Evolutionary conservation across 1,284 basidiomycete species (phyloP), one percentile per base, ranked within the genome.

Genomic region (Apiotrichum montevideense): DNA sequence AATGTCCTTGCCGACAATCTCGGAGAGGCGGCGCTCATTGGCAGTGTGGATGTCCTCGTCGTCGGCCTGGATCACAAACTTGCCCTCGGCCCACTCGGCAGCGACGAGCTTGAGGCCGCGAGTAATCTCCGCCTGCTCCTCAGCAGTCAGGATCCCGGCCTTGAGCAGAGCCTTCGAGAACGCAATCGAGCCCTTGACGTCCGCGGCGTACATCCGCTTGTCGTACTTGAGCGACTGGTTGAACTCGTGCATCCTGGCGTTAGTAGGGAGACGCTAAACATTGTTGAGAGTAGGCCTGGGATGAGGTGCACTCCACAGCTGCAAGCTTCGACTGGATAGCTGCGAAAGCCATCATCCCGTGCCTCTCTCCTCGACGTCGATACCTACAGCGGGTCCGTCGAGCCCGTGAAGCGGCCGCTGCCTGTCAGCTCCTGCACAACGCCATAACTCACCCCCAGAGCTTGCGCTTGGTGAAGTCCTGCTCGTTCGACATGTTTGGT

Each of bases 11-110:
- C 95, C 95, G 58, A 98, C 91, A 58, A 98, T 79, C 79, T 98
- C 95, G 63, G 86, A 90, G 65, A 98, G 78, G 35, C 95, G 83
- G 54, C 96, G 87, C 77, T 98, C 95, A 71, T 98, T 98, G 57
- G 96, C 96, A n/a, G 95, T 98, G 76, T 98, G 95, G 60, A 98
- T 98, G 71, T 98, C 95, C 71, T 98, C 95, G 71, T 98, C 95
- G 66, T 95, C 92, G 13, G 84, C 79, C 59, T 85, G 79, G 45
- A 85, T 78, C 60, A 79, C 70, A 70, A 96, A 95, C 85, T 90
- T 78, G 53, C 86, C 86, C 33, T 79, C 79, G 65, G 82, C 82
- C 95, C 95, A 98, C 78, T 98, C 95, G 66, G 84, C 78, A 57
- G 83, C 85, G 53, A 98, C 92, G 43, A 78, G 74, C 61, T 81